Evolutionary conservation across 805 yeast genomes (phyloP).

Genomic region (Candida koratica): DNA sequence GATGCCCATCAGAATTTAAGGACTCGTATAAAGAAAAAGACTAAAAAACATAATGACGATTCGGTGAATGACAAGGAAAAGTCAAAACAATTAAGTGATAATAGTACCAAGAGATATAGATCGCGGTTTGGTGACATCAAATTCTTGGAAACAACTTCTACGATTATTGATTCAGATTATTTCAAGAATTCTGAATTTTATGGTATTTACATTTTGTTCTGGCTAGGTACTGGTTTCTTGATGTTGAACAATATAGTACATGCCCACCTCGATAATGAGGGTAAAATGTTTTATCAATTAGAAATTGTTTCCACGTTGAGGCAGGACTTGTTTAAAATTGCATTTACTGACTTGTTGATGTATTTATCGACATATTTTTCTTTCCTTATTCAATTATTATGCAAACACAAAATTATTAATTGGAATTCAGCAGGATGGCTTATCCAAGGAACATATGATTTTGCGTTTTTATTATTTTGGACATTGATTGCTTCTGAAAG

Average conservation of each 20-base stretch:
- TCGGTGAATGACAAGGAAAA: not conserved
- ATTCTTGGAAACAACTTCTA: conserved; percentile 36
- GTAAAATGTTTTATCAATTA: conserved; percentile 44
- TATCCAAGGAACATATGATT: conserved; percentile 54
- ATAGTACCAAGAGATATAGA: conserved; percentile 33
- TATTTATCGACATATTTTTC: conserved; percentile 64
- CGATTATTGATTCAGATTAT: conserved; percentile 52
- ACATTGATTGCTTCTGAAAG: conserved; percentile 49
- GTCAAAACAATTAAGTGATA: not conserved
- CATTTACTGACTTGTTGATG: conserved; percentile 69
- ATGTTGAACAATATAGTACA: conserved; percentile 52
- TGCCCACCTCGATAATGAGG: conserved; percentile 42
- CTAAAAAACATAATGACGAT: not conserved
- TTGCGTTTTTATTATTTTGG: conserved; percentile 50
- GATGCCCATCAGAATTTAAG: conserved; percentile 7
- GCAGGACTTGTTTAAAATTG: conserved; percentile 64
- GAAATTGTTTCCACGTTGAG: conserved; percentile 56
- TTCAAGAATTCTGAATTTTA: conserved; percentile 51
- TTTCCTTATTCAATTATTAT: conserved; percentile 53
- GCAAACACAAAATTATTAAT: conserved; percentile 40
- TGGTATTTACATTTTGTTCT: conserved; percentile 77
- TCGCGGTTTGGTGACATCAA: conserved; percentile 55
- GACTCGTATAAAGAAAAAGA: conserved; percentile 3
- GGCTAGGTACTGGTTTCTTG: conserved; percentile 62
- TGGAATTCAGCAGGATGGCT: conserved; percentile 71